A percentile compares a stretch with the other conserved stretches of the same genome.
Evolutionary conservation across 768 basidiomycete genomes (phyloP).

Genomic region (Mycena pura): DNA sequence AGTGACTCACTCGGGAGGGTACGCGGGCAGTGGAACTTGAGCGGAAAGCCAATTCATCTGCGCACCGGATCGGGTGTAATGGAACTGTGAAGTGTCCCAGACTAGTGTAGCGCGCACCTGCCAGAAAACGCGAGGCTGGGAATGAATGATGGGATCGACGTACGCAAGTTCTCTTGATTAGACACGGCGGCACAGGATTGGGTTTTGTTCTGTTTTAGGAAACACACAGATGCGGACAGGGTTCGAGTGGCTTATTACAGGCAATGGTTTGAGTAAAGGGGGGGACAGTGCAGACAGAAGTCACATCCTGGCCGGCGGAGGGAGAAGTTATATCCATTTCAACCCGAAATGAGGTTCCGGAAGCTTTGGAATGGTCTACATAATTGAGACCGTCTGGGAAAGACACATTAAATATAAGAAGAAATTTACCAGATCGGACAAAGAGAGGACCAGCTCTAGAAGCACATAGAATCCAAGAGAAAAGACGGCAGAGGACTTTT

Average conservation of each 20-base stretch:
- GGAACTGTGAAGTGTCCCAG: constrained; percentile 1
- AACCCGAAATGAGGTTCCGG: neutral
- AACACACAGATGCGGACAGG: neutral
- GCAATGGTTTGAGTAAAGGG: neutral
- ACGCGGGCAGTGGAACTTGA: constrained; percentile 19
- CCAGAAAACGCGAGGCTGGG: constrained; percentile 22
- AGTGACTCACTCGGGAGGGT: constrained; percentile 16
- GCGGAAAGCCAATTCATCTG: constrained; percentile 13
- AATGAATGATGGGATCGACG: constrained; percentile 21
- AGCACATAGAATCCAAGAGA: neutral
- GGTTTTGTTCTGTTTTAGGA: constrained; percentile 16
- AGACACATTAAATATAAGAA: constrained; percentile 12
- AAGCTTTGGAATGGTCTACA: neutral
- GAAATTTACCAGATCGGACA: constrained; percentile 23
- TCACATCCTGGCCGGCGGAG: neutral
- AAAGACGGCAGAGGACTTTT: constrained; percentile 3
- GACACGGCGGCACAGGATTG: neutral
- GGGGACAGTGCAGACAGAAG: constrained; percentile 1
- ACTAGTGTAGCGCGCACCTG: constrained; percentile 12
- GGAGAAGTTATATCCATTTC: neutral
- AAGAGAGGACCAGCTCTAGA: neutral
- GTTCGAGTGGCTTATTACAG: too few species aligned
- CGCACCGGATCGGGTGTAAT: constrained; percentile 15
- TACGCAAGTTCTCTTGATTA: constrained; percentile 4
- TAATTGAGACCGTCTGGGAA: neutral